These are phyloP conservation scores for Codiaeum variegatum DNA, from an alignment of 441 rosid species.

Conservation along the genomic window DNA sequence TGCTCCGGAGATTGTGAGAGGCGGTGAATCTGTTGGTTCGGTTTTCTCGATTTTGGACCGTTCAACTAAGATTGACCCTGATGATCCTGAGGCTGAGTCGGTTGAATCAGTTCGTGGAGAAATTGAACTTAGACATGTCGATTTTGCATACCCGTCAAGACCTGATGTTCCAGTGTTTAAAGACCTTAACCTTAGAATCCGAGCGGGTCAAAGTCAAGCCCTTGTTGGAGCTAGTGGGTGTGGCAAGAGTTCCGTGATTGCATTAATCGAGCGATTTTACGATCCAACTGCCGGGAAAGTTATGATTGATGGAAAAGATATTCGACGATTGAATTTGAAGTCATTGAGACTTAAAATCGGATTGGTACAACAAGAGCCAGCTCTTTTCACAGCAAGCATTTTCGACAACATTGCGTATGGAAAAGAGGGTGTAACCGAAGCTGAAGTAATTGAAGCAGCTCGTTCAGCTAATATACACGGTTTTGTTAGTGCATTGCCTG, in stretches of 20 bases:
- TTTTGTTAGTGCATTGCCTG: conserved; percentile 86
- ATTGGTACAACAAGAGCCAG: conserved; percentile 97
- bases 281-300: conserved; percentile 85
- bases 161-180: conserved; percentile 78
- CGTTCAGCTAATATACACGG: conserved; percentile 89
- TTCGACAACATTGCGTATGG: conserved; percentile 93
- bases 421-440: conserved; percentile 84
- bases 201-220: conserved; percentile 95
- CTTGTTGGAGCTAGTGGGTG: conserved; percentile 97
- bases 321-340: conserved; percentile 75
- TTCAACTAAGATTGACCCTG: conserved; percentile 75
- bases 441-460: conserved; percentile 93
- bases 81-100: conserved; percentile 84
- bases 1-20: conserved; percentile 94
- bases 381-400: conserved; percentile 88
- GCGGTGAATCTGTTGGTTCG: conserved; percentile 96
- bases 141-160: conserved; percentile 91
- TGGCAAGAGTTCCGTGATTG: conserved; percentile 92
- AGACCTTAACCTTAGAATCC: conserved; percentile 77
- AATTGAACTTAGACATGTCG: conserved; percentile 91
- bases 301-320: conserved; percentile 93
- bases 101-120: conserved; percentile 86
- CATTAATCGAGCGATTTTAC: conserved; percentile 86
- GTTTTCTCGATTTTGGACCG: conserved; percentile 87
- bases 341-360: conserved; percentile 86